Evolutionary conservation across 2,329 filamentous ascomycete genomes (phyloP).

Genomic region (Byssochlamys sp.): DNA sequence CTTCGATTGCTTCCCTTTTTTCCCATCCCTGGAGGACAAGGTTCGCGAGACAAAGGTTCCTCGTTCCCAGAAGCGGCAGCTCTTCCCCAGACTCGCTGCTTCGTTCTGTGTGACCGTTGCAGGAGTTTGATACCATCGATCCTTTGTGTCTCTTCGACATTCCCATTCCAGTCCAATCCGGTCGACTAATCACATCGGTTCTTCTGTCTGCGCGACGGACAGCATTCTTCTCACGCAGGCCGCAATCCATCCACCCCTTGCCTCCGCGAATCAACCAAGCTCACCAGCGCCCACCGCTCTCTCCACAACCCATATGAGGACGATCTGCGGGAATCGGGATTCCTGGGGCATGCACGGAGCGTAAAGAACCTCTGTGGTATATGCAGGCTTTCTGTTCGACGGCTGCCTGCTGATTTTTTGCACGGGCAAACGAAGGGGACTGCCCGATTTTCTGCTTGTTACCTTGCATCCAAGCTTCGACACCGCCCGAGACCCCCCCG

Average conservation of each 20-base stretch:
- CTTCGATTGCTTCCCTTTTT: constrained; percentile 11
- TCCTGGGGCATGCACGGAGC: constrained; percentile 35
- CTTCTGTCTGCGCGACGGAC: constrained; percentile 19
- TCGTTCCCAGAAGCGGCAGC: constrained; percentile 4
- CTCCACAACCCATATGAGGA: constrained; percentile 26
- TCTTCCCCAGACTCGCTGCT: constrained; percentile 13
- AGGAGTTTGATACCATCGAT: constrained; percentile 21
- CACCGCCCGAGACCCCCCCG: not conserved
- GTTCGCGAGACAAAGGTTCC: constrained; percentile 7
- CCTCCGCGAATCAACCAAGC: constrained; percentile 22
- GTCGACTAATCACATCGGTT: constrained; percentile 24
- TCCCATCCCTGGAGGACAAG: not conserved
- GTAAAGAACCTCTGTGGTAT: constrained; percentile 26
- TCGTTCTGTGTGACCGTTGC: constrained; percentile 28
- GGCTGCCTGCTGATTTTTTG: constrained; percentile 17
- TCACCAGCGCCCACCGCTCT: constrained; percentile 19
- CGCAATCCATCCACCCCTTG: constrained; percentile 21
- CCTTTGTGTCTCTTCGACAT: constrained; percentile 28
- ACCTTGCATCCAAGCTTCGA: constrained; percentile 22
- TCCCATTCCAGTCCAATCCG: constrained; percentile 22
- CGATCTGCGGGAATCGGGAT: constrained; percentile 28
- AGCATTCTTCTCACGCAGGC: constrained; percentile 22
- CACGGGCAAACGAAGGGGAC: constrained; percentile 28
- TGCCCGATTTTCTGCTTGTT: constrained; percentile 20
- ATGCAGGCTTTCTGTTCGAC: constrained; percentile 10